Evolutionary conservation across 345 rosid genomes (phyloP).

Genomic region (Melastoma malabathricum): DNA sequence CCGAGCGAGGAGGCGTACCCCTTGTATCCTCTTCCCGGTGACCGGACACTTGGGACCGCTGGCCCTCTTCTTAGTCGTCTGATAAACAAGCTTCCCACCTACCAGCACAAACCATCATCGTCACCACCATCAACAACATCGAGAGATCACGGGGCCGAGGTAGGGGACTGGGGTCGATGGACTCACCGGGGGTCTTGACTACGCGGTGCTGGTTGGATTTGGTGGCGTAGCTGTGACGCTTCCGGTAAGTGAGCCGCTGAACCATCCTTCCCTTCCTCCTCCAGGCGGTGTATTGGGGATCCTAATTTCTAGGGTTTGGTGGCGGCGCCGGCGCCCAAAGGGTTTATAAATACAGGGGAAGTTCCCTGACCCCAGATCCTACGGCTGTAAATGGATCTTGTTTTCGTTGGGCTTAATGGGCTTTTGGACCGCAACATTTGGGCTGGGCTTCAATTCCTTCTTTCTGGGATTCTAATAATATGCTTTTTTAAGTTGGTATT

Average conservation of each 20-base stretch:
- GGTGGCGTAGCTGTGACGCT: conserved; percentile 33
- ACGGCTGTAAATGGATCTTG: no score
- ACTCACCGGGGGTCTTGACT: conserved; percentile 29
- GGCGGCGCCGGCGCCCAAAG: no score
- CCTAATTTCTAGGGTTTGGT: no score
- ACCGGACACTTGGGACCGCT: conserved; percentile 33
- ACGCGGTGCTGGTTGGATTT: conserved; percentile 34
- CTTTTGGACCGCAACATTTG: no score
- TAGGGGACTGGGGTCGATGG: neutral
- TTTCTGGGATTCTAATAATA: no score
- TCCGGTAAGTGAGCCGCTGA: conserved; percentile 31
- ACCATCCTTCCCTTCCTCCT: conserved; percentile 13
- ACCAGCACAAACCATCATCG: neutral
- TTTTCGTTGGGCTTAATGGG: no score
- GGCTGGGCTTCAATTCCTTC: no score
- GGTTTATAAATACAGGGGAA: no score
- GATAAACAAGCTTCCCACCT: conserved; percentile 30
- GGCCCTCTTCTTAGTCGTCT: conserved; percentile 29
- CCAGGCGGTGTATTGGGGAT: no score
- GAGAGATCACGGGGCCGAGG: no score
- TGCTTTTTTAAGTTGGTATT: no score
- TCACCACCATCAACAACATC: neutral
- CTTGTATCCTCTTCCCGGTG: conserved; percentile 33
- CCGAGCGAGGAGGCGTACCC: conserved; percentile 14
- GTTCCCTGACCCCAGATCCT: no score